Percentiles rank a stretch among this genome's conserved stretches.
phyloP scores from a whole-genome alignment of 1,139 yeast genomes.

The Torulaspora globosa region DNA sequence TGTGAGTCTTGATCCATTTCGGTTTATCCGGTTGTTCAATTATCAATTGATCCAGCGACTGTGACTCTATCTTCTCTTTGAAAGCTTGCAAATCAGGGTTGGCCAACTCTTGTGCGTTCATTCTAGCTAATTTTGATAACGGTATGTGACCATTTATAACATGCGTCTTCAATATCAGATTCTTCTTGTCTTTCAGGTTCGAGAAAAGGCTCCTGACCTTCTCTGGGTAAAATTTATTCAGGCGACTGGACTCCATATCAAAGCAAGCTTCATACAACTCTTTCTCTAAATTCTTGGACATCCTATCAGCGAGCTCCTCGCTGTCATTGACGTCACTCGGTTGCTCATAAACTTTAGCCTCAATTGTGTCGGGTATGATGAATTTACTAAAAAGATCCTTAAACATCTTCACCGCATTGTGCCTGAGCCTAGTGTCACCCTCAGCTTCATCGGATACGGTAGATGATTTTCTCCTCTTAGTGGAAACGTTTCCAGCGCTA shows the following conservation, averaged over 20 bases:
- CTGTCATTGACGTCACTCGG: constrained; percentile 27
- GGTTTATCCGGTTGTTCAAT: constrained; percentile 55
- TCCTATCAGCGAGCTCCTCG: constrained; percentile 41
- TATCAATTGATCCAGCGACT: constrained; percentile 60
- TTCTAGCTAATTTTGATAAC: constrained; percentile 50
- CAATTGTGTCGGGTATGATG: constrained; percentile 43
- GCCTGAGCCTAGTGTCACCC: constrained; percentile 37
- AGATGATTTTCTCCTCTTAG: constrained; percentile 9
- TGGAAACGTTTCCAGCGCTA: constrained; percentile 8
- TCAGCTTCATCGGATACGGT: constrained; percentile 1
- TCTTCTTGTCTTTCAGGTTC: constrained; percentile 52
- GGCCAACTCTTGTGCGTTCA: constrained; percentile 61
- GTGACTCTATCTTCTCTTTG: constrained; percentile 68
- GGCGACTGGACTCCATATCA: constrained; percentile 36
- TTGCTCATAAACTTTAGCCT: constrained; percentile 29
- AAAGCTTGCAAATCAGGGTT: constrained; percentile 69
- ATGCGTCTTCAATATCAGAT: constrained; percentile 45
- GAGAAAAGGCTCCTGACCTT: constrained; percentile 51
- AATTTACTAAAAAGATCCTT: constrained; percentile 38
- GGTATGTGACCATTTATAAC: constrained; percentile 48
- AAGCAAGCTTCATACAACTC: constrained; percentile 43
- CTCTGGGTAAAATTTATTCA: constrained; percentile 46
- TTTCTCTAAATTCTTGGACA: constrained; percentile 40
- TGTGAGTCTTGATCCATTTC: constrained; percentile 71
- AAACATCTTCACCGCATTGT: constrained; percentile 43